Evolutionary conservation across 1,139 yeast genomes (phyloP).

Genomic region (Diutina mesorugosa): DNA sequence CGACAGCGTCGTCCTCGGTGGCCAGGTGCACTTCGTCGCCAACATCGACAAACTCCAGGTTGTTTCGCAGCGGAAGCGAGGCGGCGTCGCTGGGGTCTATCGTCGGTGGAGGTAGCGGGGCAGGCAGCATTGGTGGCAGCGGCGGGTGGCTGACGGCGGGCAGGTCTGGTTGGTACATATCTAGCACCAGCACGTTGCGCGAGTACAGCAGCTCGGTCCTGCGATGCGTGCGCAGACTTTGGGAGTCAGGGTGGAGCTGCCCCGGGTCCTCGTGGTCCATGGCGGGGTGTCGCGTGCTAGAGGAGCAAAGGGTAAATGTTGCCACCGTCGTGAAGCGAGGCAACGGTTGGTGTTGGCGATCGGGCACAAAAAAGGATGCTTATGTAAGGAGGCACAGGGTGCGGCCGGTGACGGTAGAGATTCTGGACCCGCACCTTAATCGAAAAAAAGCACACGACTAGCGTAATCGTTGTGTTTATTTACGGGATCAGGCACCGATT

Average conservation of each 20-base stretch:
- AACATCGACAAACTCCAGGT: not conserved
- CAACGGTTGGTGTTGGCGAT: not conserved
- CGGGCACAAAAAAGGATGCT: not conserved
- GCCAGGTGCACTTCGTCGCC: not conserved
- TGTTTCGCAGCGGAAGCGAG: not conserved
- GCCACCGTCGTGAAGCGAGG: not conserved
- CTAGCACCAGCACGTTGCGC: slow-evolving; percentile 2
- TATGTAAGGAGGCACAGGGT: not conserved
- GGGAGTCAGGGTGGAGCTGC: not conserved
- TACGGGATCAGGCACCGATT: no score
- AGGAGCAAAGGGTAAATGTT: not conserved
- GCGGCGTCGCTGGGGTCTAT: not conserved
- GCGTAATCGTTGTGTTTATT: no score
- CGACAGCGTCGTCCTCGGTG: not conserved
- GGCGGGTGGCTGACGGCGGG: not conserved
- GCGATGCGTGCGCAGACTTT: not conserved
- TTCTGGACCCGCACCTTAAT: not conserved
- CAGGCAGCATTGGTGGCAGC: not conserved
- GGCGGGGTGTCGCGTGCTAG: not conserved
- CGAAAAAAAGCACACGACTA: not conserved
- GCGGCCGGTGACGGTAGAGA: not conserved
- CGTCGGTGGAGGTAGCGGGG: not conserved
- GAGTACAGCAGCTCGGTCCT: slow-evolving; percentile 1
- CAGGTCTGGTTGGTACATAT: slow-evolving; percentile 1
- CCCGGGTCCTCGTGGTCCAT: not conserved